Percentiles rank a stretch among this genome's conserved stretches.
phyloP scores from a whole-genome alignment of 345 rosid species.

The Passiflora organensis region DNA sequence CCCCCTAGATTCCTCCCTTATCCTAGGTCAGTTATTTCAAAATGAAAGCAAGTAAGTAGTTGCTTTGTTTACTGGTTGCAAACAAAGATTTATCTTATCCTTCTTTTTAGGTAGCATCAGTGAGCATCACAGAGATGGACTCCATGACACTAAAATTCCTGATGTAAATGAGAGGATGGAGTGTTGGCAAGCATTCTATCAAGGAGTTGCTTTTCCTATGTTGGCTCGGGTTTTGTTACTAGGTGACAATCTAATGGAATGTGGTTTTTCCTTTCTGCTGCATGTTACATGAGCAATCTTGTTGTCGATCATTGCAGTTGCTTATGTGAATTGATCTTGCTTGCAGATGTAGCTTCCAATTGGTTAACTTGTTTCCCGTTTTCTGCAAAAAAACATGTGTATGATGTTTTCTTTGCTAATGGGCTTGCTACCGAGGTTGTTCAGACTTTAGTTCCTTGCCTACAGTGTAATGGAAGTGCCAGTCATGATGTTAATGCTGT shows the following conservation, averaged over 20 bases:
- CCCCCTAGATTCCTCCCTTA: conserved; percentile 51
- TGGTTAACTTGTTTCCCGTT: conserved; percentile 89
- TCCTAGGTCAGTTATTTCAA: conserved; percentile 40
- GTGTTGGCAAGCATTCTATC: conserved; percentile 52
- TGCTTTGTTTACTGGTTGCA: too few species aligned
- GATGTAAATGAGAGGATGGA: conserved; percentile 43
- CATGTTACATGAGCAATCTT: background rate
- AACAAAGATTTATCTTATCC: background rate
- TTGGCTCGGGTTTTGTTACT: conserved; percentile 61
- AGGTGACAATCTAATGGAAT: conserved; percentile 32
- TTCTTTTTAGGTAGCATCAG: conserved; percentile 46
- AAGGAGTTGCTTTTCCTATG: conserved; percentile 70
- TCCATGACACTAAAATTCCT: conserved; percentile 36
- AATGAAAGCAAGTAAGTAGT: background rate
- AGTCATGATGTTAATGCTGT: conserved; percentile 39
- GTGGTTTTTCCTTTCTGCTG: background rate
- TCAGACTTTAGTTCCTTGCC: conserved; percentile 68
- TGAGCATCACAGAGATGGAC: conserved; percentile 49
- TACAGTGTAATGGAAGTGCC: conserved; percentile 33
- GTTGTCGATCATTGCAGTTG: background rate
- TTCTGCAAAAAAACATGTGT: conserved; percentile 60
- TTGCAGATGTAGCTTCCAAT: conserved; percentile 78
- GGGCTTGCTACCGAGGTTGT: conserved; percentile 69
- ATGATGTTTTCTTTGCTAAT: conserved; percentile 70
- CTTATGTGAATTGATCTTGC: conserved; percentile 10